Evolutionary conservation across 768 basidiomycete genomes (phyloP).

Genomic region (Paxillus rubicundulus): DNA sequence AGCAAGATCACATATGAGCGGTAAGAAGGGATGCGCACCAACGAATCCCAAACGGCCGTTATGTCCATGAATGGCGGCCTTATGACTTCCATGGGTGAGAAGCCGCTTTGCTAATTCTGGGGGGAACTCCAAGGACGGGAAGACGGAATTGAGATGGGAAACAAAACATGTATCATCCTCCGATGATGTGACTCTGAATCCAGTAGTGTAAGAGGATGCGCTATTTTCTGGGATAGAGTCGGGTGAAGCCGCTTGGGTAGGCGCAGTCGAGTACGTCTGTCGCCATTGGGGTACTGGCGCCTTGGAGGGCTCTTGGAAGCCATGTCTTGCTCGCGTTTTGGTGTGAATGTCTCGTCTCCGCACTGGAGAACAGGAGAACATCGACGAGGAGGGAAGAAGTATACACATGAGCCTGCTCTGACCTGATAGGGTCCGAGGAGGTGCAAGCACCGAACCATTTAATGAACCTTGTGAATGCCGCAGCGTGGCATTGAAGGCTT

Average conservation of each 20-base stretch:
- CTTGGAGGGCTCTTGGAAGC: background rate
- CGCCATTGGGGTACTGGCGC: background rate
- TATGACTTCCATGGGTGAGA: slow-evolving; percentile 77
- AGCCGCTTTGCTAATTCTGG: slow-evolving; percentile 68
- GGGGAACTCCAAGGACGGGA: slow-evolving; percentile 66
- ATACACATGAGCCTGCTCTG: slow-evolving; percentile 11
- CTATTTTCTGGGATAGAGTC: background rate
- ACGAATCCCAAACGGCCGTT: slow-evolving; percentile 72
- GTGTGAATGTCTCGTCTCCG: slow-evolving; percentile 3
- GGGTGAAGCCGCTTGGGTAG: slow-evolving; percentile 2
- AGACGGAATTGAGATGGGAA: slow-evolving; percentile 61
- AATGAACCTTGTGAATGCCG: slow-evolving; percentile 7
- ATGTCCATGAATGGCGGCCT: slow-evolving; percentile 60
- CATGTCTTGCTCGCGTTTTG: background rate
- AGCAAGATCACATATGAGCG: background rate
- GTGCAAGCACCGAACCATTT: slow-evolving; percentile 12
- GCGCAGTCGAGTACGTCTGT: background rate
- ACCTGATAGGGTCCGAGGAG: slow-evolving; percentile 12
- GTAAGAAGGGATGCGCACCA: slow-evolving; percentile 39
- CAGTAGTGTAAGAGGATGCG: background rate
- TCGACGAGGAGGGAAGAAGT: background rate
- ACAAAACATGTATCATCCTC: slow-evolving; percentile 33
- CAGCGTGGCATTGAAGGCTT: slow-evolving; percentile 11
- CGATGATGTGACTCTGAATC: slow-evolving; percentile 1
- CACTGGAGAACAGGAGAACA: background rate